Conservation (phyloP, 306 rosid species). For the Inga leiocalycina region DNA sequence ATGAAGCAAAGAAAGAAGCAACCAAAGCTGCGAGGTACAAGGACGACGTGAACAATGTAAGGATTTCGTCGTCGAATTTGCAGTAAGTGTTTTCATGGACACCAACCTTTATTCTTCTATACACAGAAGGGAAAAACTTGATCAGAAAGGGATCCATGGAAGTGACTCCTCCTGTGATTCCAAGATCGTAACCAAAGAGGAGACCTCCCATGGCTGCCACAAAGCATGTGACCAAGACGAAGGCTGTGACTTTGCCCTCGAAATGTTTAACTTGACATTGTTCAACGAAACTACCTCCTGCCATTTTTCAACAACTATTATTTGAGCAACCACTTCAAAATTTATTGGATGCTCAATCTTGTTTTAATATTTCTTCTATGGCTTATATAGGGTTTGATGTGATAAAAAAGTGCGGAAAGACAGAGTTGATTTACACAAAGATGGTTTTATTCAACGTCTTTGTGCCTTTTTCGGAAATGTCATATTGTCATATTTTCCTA, state of each 20-base stretch:
- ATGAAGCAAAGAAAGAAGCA: slow-evolving; percentile 28
- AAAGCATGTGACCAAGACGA: not conserved
- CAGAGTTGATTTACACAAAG: not conserved
- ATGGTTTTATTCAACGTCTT: not conserved
- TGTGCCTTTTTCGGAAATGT: not conserved
- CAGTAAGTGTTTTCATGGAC: slow-evolving; percentile 8
- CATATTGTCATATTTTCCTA: not conserved
- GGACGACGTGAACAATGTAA: not conserved
- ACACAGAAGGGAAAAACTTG: slow-evolving; percentile 30
- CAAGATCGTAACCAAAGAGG: not conserved
- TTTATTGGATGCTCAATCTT: not conserved
- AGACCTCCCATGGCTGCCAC: not conserved
- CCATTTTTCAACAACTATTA: not conserved
- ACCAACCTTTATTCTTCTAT: slow-evolving; percentile 27
- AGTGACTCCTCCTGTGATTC: not conserved
- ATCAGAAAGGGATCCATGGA: slow-evolving; percentile 39
- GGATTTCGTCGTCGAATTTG: not conserved
- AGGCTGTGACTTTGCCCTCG: not conserved
- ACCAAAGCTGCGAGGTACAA: not conserved
- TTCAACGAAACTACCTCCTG: not conserved
- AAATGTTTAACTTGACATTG: not conserved
- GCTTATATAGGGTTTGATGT: not conserved
- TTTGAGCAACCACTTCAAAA: not conserved
- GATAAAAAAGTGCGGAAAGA: not conserved
- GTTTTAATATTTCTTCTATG: not conserved